These are phyloP conservation scores for Tinospora cordifolia DNA, from an alignment of 164 flowering plant genomes.

Conservation along the genomic window DNA sequence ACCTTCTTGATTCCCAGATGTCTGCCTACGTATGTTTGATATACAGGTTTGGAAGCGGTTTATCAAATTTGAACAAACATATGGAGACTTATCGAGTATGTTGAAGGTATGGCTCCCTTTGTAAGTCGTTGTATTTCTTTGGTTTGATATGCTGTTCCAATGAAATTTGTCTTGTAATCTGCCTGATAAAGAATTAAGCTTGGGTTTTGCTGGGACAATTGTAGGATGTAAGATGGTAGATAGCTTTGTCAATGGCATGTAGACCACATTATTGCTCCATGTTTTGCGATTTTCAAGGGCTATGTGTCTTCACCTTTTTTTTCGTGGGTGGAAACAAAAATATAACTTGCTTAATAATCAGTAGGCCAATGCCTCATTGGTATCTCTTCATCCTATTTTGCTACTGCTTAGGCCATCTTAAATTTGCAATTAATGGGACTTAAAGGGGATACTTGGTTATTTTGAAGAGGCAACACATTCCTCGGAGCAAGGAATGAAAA, in stretches of 20 bases:
- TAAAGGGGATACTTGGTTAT: no score
- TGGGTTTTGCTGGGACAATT: not conserved
- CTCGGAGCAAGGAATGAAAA: no score
- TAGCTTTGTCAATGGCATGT: not conserved
- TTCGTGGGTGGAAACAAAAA: no score
- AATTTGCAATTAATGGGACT: no score
- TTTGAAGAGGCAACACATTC: no score
- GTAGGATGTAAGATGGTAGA: not conserved
- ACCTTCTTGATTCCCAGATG: not conserved
- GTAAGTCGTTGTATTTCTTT: not conserved
- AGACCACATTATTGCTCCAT: no score
- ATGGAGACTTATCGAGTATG: slow-evolving; percentile 91
- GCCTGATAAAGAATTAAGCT: not conserved
- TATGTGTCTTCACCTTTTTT: no score
- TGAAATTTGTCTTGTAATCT: not conserved
- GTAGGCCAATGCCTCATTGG: no score
- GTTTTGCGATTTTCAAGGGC: no score
- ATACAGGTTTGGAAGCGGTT: slow-evolving; percentile 88
- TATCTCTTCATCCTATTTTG: no score
- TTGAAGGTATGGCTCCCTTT: slow-evolving; percentile 46
- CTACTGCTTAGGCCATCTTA: no score
- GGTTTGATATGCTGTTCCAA: not conserved
- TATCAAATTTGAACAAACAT: slow-evolving; percentile 72
- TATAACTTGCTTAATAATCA: no score
- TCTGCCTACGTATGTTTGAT: not conserved